These are phyloP conservation scores for Xanthoconium separans DNA, from an alignment of 1,284 basidiomycete species.

Conservation along the genomic window DNA sequence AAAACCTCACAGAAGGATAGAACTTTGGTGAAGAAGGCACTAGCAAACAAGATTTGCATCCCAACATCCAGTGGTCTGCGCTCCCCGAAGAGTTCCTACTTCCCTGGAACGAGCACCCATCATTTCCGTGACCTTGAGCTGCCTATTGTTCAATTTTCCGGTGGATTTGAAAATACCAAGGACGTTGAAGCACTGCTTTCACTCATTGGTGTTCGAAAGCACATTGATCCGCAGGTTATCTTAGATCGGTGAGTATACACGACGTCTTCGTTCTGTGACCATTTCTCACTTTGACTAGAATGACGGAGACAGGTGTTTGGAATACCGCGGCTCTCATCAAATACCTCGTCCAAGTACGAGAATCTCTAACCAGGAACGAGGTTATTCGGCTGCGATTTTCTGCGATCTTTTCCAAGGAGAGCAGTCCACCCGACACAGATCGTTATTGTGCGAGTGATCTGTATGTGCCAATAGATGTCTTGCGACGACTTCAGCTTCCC, in stretches of 20 bases:
- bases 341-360: slow-evolving; percentile 80
- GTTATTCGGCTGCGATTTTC: slow-evolving; percentile 60
- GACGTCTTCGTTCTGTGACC: too few species aligned
- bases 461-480: not conserved
- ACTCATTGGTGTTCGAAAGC: slow-evolving; percentile 79
- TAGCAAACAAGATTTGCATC: too few species aligned
- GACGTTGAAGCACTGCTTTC: slow-evolving; percentile 45
- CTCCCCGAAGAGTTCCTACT: too few species aligned
- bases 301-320: slow-evolving; percentile 79
- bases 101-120: too few species aligned
- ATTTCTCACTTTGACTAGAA: slow-evolving; percentile 41
- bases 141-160: too few species aligned
- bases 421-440: too few species aligned
- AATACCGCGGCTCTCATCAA: slow-evolving; percentile 70
- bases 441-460: not conserved
- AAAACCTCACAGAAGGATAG: slow-evolving; percentile 45
- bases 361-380: slow-evolving; percentile 65
- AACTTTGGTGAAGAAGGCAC: slow-evolving; percentile 39
- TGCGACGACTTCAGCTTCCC: not conserved
- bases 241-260: slow-evolving; percentile 57
- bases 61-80: too few species aligned
- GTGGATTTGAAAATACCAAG: not conserved
- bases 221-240: slow-evolving; percentile 85
- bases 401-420: not conserved
- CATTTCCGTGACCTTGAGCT: too few species aligned